A percentile compares a stretch with the other conserved stretches of the same genome.
Evolutionary conservation across 805 yeast genomes (phyloP).

Genomic region (Spathaspora passalidarum): DNA sequence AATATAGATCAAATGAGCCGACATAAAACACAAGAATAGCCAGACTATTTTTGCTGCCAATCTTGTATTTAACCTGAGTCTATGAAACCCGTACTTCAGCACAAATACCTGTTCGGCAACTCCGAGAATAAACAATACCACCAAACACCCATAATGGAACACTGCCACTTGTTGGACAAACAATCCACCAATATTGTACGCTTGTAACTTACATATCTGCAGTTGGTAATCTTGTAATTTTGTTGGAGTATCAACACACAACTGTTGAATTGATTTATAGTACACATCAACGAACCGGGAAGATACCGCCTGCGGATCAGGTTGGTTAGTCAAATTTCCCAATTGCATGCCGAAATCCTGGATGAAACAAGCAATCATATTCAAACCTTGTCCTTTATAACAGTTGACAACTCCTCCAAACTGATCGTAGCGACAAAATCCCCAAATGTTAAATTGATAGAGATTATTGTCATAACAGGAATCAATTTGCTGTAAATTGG

Average conservation of each 20-base stretch:
- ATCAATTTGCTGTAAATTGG: slow-evolving; percentile 4
- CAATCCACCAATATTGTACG: not conserved
- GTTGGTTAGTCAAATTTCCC: slow-evolving; percentile 1
- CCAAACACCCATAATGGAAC: not conserved
- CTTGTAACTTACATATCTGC: slow-evolving; percentile 3
- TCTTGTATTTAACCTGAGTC: too few relatives aligned
- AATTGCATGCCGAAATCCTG: slow-evolving; percentile 5
- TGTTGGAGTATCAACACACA: slow-evolving; percentile 2
- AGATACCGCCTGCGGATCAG: not conserved
- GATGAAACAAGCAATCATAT: slow-evolving; percentile 4
- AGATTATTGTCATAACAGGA: slow-evolving; percentile 1
- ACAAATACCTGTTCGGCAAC: not conserved
- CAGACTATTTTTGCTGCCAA: too few relatives aligned
- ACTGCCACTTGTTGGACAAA: not conserved
- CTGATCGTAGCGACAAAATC: slow-evolving; percentile 5
- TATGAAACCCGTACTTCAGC: not conserved
- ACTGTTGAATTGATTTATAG: slow-evolving; percentile 1
- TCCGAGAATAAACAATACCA: not conserved
- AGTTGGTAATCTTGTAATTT: not conserved
- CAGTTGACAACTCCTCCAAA: not conserved
- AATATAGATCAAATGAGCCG: not conserved
- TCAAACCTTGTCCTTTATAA: slow-evolving; percentile 4
- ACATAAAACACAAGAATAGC: not conserved
- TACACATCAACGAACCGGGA: slow-evolving; percentile 2
- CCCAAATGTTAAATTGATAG: slow-evolving; percentile 7